These are phyloP conservation scores for Coprinellus micaceus DNA, from an alignment of 768 basidiomycete species.

Conservation along the genomic window DNA sequence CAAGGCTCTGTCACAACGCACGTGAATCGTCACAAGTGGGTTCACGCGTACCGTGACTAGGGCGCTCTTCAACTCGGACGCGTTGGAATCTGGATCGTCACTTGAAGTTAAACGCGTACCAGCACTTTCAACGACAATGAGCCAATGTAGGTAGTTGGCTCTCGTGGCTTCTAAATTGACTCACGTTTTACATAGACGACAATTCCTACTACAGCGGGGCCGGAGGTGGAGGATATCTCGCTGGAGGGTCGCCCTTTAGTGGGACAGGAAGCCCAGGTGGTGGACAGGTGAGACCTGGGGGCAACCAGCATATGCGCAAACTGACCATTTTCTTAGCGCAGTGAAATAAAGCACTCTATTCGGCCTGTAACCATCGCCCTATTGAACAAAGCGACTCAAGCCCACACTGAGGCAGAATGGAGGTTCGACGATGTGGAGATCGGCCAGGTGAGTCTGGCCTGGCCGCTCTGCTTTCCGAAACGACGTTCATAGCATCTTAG, in stretches of 20 bases:
- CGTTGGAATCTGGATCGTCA: too few relatives aligned
- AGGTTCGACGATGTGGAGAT: slow-evolving; percentile 75
- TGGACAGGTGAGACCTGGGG: slow-evolving; percentile 32
- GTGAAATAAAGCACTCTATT: slow-evolving; percentile 18
- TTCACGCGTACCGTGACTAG: too few relatives aligned
- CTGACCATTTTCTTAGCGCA: neutral
- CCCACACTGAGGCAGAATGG: slow-evolving; percentile 88
- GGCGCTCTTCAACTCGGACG: too few relatives aligned
- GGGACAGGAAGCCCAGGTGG: slow-evolving; percentile 60
- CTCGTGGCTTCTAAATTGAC: neutral
- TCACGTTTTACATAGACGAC: slow-evolving; percentile 13
- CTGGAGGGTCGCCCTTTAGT: slow-evolving; percentile 58
- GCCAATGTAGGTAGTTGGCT: slow-evolving; percentile 36
- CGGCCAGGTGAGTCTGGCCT: slow-evolving; percentile 55
- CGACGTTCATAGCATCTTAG: slow-evolving; percentile 11
- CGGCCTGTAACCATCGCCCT: slow-evolving; percentile 80
- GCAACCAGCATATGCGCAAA: neutral
- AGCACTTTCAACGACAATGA: slow-evolving; percentile 28
- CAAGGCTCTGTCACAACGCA: too few relatives aligned
- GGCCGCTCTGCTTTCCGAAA: neutral
- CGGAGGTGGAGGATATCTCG: slow-evolving; percentile 55
- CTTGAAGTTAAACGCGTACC: too few relatives aligned
- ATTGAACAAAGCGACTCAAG: slow-evolving; percentile 70
- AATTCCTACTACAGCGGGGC: slow-evolving; percentile 41
- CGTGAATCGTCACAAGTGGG: too few relatives aligned